Conservation (phyloP, 2,329 filamentous ascomycete species). For the Mycosphaerella arachidis region DNA sequence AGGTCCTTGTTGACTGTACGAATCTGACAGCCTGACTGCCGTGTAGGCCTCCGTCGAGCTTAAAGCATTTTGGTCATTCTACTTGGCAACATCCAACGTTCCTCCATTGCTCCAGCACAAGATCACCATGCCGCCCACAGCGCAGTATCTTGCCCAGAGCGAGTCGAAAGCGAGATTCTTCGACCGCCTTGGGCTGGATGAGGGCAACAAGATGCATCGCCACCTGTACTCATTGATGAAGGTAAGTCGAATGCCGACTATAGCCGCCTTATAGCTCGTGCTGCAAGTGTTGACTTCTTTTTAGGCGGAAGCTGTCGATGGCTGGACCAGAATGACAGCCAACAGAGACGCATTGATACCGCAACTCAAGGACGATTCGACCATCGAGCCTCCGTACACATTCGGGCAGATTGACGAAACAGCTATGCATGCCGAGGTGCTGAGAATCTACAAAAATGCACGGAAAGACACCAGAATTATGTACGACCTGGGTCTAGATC, state of each 20-base stretch:
- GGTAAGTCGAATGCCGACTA: slow-evolving; percentile 24
- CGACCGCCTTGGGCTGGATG: slow-evolving; percentile 37
- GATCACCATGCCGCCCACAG: slow-evolving; percentile 15
- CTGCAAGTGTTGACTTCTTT: not conserved
- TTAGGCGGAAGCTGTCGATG: slow-evolving; percentile 38
- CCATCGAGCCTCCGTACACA: slow-evolving; percentile 25
- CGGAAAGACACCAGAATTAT: slow-evolving; percentile 34
- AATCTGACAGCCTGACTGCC: not conserved
- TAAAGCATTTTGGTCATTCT: not conserved
- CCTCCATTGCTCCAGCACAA: not conserved
- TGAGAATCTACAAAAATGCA: slow-evolving; percentile 36
- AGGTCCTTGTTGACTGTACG: not conserved
- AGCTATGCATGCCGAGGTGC: slow-evolving; percentile 39
- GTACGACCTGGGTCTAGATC: slow-evolving; percentile 39
- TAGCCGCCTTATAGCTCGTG: not conserved
- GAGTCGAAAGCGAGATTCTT: slow-evolving; percentile 41
- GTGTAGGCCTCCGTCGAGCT: not conserved
- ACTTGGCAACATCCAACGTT: not conserved
- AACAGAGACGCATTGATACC: slow-evolving; percentile 25
- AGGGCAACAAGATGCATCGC: slow-evolving; percentile 31
- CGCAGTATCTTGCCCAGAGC: slow-evolving; percentile 35
- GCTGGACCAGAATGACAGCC: slow-evolving; percentile 37
- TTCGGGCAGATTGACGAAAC: slow-evolving; percentile 45
- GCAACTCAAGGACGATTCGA: slow-evolving; percentile 7
- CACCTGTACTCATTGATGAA: slow-evolving; percentile 40